Evolutionary conservation across 106 monocot species (phyloP).

Genomic region (Dendrobium huoshanense): DNA sequence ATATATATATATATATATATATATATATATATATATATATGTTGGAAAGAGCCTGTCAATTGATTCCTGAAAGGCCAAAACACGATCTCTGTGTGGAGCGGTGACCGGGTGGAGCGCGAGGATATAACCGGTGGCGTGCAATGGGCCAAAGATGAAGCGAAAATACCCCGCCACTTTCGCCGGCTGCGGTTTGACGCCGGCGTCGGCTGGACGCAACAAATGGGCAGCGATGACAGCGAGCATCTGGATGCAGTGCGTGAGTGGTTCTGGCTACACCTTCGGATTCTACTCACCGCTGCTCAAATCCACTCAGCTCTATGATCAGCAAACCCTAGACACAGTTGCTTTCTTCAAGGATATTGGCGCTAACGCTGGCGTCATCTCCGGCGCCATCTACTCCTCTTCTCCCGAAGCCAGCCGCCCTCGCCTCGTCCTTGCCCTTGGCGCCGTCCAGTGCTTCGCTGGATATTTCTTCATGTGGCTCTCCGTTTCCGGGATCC

Average conservation of each 20-base stretch:
- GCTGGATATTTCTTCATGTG: slow-evolving; percentile 66
- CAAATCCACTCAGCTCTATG: slow-evolving; percentile 21
- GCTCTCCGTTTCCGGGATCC: slow-evolving; percentile 46
- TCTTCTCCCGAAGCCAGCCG: slow-evolving; percentile 3
- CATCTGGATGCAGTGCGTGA: slow-evolving; percentile 31
- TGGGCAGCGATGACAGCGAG: slow-evolving; percentile 25
- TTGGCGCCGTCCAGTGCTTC: slow-evolving; percentile 53
- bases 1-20: no score
- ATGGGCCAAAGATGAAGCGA: not conserved
- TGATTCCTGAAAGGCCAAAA: no score
- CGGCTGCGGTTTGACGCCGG: not conserved
- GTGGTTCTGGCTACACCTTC: slow-evolving; percentile 28
- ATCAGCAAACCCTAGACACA: slow-evolving; percentile 28
- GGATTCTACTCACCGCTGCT: slow-evolving; percentile 25
- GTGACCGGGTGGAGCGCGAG: no score
- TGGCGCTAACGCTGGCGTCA: slow-evolving; percentile 23
- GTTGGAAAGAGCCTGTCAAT: no score
- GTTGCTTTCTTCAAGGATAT: slow-evolving; percentile 34
- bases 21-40: no score
- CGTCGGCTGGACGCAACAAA: slow-evolving; percentile 2
- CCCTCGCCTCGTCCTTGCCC: slow-evolving; percentile 33
- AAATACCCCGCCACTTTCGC: not conserved
- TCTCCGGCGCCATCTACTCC: slow-evolving; percentile 31
- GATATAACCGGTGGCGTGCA: not conserved
- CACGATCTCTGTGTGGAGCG: no score